These are phyloP conservation scores for Rheum nobile DNA, from an alignment of 148 eudicot genomes.

Conservation along the genomic window DNA sequence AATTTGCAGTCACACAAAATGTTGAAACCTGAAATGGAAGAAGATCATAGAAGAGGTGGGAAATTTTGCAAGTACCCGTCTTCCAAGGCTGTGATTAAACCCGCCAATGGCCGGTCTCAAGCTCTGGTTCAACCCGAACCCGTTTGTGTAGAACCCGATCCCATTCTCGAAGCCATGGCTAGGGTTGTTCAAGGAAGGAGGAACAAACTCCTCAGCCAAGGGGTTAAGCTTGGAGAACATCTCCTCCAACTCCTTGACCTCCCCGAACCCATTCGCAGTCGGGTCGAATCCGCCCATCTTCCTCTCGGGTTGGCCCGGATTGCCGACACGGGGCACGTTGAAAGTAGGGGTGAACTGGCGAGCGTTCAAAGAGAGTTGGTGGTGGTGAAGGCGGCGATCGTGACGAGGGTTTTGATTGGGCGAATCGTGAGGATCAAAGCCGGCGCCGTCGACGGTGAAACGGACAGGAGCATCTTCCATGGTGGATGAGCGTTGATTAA, in stretches of 20 bases:
- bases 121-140: background rate
- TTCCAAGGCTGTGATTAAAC: background rate
- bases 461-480: background rate
- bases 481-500: background rate
- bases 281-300: background rate
- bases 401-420: background rate
- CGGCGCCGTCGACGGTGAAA: background rate
- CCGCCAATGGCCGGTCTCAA: background rate
- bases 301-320: background rate
- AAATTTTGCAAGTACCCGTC: slow-evolving; percentile 1
- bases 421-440: background rate
- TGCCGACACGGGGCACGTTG: background rate
- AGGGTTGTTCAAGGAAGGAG: slow-evolving; percentile 6
- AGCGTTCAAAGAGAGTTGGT: background rate
- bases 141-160: background rate
- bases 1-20: background rate
- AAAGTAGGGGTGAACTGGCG: background rate
- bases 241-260: slow-evolving; percentile 5
- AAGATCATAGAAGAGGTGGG: background rate
- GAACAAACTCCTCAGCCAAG: slow-evolving; percentile 12
- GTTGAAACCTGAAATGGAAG: background rate
- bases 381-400: background rate
- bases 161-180: background rate
- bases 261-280: background rate
- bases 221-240: slow-evolving; percentile 15